Evolutionary conservation across 352 stramenopile species (phyloP).

Genomic region (Pythium apleroticum): DNA sequence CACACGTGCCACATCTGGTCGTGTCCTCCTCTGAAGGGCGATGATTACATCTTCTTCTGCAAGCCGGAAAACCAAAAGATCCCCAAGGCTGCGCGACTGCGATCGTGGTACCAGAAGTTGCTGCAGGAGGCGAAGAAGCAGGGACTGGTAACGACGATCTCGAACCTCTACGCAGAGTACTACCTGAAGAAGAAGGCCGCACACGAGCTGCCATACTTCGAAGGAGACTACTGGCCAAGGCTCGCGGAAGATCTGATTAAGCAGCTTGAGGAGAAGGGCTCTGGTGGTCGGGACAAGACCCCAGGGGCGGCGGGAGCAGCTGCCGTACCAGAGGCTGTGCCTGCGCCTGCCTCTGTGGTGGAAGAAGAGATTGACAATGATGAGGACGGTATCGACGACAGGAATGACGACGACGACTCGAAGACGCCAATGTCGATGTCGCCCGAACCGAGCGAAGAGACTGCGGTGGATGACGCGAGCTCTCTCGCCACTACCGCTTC

Average conservation of each 20-base stretch:
- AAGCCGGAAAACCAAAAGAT: conserved; percentile 91
- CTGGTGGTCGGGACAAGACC: conserved; percentile 28
- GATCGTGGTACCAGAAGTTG: conserved; percentile 87
- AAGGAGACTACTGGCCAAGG: conserved; percentile 98
- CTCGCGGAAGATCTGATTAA: conserved; percentile 99
- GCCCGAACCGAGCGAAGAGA: conserved; percentile 55
- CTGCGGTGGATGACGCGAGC: conserved; percentile 13
- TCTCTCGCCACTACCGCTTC: neutral
- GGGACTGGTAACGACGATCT: conserved; percentile 77
- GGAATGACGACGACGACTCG: conserved; percentile 18
- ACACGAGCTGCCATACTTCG: conserved; percentile 96
- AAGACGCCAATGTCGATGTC: conserved; percentile 52
- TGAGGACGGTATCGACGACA: conserved; percentile 19
- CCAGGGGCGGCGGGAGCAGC: conserved; percentile 11
- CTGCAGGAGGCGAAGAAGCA: conserved; percentile 80
- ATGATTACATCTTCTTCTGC: conserved; percentile 92
- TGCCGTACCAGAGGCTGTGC: neutral
- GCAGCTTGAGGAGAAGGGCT: conserved; percentile 94
- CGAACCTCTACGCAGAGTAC: conserved; percentile 85
- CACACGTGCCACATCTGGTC: conserved; percentile 90
- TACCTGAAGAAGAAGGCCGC: conserved; percentile 88
- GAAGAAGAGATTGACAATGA: conserved; percentile 27
- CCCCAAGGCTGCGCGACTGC: conserved; percentile 82
- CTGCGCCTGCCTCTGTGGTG: neutral
- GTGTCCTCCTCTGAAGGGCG: conserved; percentile 84